Base-by-base conservation (phyloP, 2,329 filamentous ascomycete species). In the Xylaria sp. region DNA sequence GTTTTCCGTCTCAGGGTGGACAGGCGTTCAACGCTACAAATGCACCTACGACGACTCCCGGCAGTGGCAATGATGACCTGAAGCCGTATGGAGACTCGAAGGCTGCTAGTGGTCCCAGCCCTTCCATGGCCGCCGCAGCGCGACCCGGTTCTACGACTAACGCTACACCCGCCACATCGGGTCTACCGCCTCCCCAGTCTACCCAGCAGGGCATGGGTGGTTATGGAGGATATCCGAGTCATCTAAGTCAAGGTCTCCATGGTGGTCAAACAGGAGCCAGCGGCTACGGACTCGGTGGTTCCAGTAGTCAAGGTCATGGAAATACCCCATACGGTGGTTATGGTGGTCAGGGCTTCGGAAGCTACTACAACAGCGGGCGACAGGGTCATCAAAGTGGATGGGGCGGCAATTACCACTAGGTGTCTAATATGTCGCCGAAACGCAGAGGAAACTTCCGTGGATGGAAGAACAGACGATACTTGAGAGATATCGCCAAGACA, bases 81-180 rank as follows among this genome's bases (percentile, higher is more conserved):
- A 89, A 89, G 83, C 85, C 85, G 0, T 89, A 87, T 67, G 85
- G 85, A 58, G 87, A 89, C 21, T 76, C 81, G 73, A 89, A 89
- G 83, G 75, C 82, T 19, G 81, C 80, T 9, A 81, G 84, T 47
- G 87, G 87, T 1, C 86, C 87, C 11, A 89, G 85, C 68, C 86
- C 87, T 51, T 86, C 86, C 2, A 81, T 89, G 14, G 83, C 82
- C 32, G 84, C 84, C 53, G 85, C 85, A 27, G 82, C 81, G n/a
- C 86, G 87, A 17, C 87, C 87, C 6, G 86, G 86, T 54, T 89
- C 87, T 36, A 87, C 87, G 12, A 82, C 86, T 6, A 88, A 88
- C 78, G 84, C 82, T 62, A 82, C 81, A 2, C 81, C 86, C 3
- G 81, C 84, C 51, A 85, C 86, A 77, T 78, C 82, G 48, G 86